Evolutionary conservation across 176 grass and related monocot species (phyloP).

Genomic region (Oryza glaberrima): DNA sequence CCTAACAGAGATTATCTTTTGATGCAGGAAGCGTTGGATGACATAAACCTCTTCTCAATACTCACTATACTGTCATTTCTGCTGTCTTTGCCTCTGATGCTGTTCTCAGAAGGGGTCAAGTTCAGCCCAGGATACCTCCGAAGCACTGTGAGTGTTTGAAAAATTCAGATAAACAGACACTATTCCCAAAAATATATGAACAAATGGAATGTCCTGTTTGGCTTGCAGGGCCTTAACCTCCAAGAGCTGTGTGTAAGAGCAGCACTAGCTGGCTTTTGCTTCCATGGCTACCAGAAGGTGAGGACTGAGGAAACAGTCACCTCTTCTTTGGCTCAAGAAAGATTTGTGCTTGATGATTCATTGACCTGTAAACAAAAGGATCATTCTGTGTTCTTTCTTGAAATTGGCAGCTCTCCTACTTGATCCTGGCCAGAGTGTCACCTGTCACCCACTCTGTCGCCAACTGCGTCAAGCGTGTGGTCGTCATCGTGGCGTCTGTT

Average conservation of each 20-base stretch:
- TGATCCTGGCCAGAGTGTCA: conserved; percentile 64
- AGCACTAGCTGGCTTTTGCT: conserved; percentile 64
- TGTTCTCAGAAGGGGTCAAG: conserved; percentile 68
- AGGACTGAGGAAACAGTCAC: conserved; percentile 37
- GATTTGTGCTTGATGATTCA: not conserved
- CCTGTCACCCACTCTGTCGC: conserved; percentile 73
- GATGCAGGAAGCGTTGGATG: conserved; percentile 65
- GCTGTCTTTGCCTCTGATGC: conserved; percentile 57
- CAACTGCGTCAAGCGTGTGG: conserved; percentile 78
- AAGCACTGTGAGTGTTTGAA: conserved; percentile 47
- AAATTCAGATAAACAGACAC: conserved; percentile 10
- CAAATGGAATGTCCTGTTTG: not conserved
- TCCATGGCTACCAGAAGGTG: conserved; percentile 86
- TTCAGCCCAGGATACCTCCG: conserved; percentile 68
- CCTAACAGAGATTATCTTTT: not conserved
- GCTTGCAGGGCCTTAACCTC: conserved; percentile 65
- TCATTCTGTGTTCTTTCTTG: conserved; percentile 1
- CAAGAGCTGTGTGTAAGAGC: conserved; percentile 63
- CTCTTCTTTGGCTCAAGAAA: not conserved
- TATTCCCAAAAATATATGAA: not conserved
- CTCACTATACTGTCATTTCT: conserved; percentile 75
- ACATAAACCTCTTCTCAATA: conserved; percentile 80
- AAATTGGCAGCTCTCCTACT: conserved; percentile 51
- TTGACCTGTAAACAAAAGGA: not conserved
- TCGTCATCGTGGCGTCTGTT: conserved; percentile 67